These are phyloP conservation scores for Rubus parviflorus DNA, from an alignment of 306 rosid species.

Conservation along the genomic window DNA sequence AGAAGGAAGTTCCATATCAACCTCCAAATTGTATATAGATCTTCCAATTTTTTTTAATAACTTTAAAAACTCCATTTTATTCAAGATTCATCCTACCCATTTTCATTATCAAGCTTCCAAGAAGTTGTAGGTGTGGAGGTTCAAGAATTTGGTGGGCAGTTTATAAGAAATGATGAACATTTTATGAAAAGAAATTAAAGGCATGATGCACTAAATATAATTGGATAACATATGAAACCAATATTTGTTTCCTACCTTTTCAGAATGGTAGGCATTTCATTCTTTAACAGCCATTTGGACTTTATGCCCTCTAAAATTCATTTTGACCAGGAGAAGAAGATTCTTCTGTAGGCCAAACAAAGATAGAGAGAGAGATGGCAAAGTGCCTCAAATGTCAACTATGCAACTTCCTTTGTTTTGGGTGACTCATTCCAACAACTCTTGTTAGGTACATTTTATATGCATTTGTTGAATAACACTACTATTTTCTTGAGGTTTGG, in stretches of 20 bases:
- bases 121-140: too few species aligned
- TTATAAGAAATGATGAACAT: too few species aligned
- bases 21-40: neutral
- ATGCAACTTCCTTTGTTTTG: neutral
- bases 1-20: neutral
- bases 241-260: neutral
- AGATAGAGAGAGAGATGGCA: neutral
- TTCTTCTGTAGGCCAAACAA: neutral
- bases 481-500: neutral
- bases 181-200: too few species aligned
- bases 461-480: too few species aligned
- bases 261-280: neutral
- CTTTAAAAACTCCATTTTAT: too few species aligned
- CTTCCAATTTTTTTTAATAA: neutral
- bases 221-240: neutral
- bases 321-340: neutral
- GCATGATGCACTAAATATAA: neutral
- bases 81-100: too few species aligned
- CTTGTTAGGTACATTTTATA: too few species aligned
- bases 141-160: neutral
- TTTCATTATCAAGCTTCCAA: too few species aligned
- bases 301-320: neutral
- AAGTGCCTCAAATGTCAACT: constrained; percentile 6
- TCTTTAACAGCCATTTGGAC: constrained; percentile 1
- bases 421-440: neutral